Conservation (phyloP, 2,329 filamentous ascomycete genomes). For the Calycina marina region DNA sequence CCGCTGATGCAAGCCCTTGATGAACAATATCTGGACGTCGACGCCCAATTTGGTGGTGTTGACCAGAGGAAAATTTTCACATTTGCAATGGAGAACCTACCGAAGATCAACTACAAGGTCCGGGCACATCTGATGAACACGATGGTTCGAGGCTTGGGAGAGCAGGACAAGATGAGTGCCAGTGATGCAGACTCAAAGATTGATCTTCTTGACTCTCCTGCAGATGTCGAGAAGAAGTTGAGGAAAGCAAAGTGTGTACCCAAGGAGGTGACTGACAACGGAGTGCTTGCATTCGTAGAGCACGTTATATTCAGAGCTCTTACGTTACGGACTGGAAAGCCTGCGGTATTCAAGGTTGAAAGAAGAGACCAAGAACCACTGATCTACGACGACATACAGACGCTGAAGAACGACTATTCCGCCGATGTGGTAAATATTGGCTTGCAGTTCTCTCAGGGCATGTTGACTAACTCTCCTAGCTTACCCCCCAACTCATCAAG, state of each 20-base stretch:
- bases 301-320: conserved; percentile 70
- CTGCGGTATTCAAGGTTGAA: conserved; percentile 52
- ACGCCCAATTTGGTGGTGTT: conserved; percentile 74
- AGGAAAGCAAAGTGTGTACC: conserved; percentile 73
- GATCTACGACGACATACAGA: conserved; percentile 60
- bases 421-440: conserved; percentile 52
- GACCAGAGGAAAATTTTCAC: conserved; percentile 88
- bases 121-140: conserved; percentile 65
- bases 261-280: conserved; percentile 68
- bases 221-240: conserved; percentile 66
- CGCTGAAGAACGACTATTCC: conserved; percentile 67
- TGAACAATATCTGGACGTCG: conserved; percentile 67
- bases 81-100: conserved; percentile 70
- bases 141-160: conserved; percentile 75
- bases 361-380: conserved; percentile 59
- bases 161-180: conserved; percentile 76
- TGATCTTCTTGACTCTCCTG: conserved; percentile 71
- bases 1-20: conserved; percentile 83
- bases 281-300: conserved; percentile 74
- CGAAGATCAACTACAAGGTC: conserved; percentile 67
- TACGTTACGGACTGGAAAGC: conserved; percentile 38
- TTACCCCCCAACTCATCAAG: conserved; percentile 81
- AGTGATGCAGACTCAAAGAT: conserved; percentile 72
- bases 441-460: too few relatives aligned
- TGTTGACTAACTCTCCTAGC: conserved; percentile 24